Evolutionary conservation across 345 rosid species (phyloP).

Genomic region (Linum usitatissimum): DNA sequence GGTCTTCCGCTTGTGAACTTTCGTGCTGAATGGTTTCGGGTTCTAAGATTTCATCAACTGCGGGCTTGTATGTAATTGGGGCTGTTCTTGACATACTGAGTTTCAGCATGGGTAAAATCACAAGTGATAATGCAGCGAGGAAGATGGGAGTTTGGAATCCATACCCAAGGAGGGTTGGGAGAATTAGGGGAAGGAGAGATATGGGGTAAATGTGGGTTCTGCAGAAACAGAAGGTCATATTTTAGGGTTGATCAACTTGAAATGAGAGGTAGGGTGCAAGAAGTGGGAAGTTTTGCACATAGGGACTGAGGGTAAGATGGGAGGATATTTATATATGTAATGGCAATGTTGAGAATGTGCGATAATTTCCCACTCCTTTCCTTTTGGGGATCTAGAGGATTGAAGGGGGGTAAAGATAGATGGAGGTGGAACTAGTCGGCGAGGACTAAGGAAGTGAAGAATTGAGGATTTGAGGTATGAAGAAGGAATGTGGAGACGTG

Average conservation of each 20-base stretch:
- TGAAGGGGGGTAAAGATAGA: slow-evolving; percentile 1
- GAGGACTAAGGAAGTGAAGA: slow-evolving; percentile 9
- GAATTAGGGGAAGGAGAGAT: slow-evolving; percentile 15
- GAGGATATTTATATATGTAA: not conserved
- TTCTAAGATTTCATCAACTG: slow-evolving; percentile 9
- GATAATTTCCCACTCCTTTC: not conserved
- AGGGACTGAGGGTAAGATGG: not conserved
- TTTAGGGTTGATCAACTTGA: not conserved
- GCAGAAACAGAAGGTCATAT: slow-evolving; percentile 14
- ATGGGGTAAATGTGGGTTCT: slow-evolving; percentile 29
- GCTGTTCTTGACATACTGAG: slow-evolving; percentile 21
- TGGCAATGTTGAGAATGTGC: not conserved
- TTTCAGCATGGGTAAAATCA: slow-evolving; percentile 24
- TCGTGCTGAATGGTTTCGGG: slow-evolving; percentile 1
- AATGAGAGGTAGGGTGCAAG: not conserved
- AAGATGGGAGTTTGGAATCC: no score
- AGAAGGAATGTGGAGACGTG: no score
- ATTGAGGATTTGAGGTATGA: not conserved
- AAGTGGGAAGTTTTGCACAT: slow-evolving; percentile 3
- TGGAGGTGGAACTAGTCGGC: slow-evolving; percentile 7
- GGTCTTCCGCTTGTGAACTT: not conserved
- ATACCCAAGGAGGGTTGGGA: slow-evolving; percentile 2
- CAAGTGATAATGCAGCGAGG: slow-evolving; percentile 24
- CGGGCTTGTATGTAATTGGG: not conserved
- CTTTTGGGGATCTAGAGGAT: not conserved